These are phyloP conservation scores for Flagelloscypha sp. DNA, from an alignment of 768 basidiomycete species.

Conservation along the genomic window DNA sequence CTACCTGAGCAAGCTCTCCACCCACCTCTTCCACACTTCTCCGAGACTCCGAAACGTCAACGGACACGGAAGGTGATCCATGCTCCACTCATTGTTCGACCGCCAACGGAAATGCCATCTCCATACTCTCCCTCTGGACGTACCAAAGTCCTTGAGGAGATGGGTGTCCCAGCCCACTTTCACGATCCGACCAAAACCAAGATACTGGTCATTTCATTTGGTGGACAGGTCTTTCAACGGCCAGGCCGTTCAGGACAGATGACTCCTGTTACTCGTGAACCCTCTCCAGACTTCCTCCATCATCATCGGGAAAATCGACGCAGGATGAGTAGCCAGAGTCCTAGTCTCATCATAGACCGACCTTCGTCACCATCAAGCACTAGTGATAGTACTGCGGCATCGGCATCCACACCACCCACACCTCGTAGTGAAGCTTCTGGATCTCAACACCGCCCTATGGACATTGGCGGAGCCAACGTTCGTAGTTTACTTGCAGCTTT, in stretches of 20 bases:
- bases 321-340: too few species aligned
- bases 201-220: slow-evolving; percentile 73
- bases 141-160: slow-evolving; percentile 39
- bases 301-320: too few species aligned
- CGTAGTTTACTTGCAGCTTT: too few species aligned
- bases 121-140: slow-evolving; percentile 50
- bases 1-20: slow-evolving; percentile 25
- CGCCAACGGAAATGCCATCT: slow-evolving; percentile 30
- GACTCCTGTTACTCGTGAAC: too few species aligned
- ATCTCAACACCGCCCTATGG: too few species aligned
- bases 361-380: too few species aligned
- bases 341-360: too few species aligned
- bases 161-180: slow-evolving; percentile 48
- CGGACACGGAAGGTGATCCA: slow-evolving; percentile 33
- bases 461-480: too few species aligned
- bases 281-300: too few species aligned
- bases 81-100: slow-evolving; percentile 67
- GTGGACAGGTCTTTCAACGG: slow-evolving; percentile 63
- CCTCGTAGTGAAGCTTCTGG: too few species aligned
- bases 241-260: slow-evolving; percentile 29
- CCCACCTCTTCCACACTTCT: slow-evolving; percentile 24
- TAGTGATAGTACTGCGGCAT: too few species aligned
- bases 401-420: too few species aligned
- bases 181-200: slow-evolving; percentile 43
- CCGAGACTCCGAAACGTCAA: slow-evolving; percentile 14